Conservation (phyloP, 768 basidiomycete species). For the Suillus lakei region DNA sequence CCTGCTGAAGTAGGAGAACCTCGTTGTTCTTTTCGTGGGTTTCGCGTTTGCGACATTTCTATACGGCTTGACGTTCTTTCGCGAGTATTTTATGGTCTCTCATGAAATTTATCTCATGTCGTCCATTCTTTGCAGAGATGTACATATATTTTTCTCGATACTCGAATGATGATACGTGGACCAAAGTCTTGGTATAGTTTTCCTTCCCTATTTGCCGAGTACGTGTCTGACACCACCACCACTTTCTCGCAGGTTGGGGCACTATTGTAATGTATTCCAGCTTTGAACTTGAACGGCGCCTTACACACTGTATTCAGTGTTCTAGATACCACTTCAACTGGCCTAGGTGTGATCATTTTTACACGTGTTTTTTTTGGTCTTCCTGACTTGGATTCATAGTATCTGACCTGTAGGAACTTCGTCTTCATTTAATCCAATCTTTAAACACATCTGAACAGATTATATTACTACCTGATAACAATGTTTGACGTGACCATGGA, state of each 20-base stretch:
- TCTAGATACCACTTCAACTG: conserved; percentile 30
- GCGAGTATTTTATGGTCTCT: conserved; percentile 16
- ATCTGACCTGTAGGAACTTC: conserved; percentile 27
- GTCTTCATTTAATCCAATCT: neutral
- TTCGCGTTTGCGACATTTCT: conserved; percentile 30
- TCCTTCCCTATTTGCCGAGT: neutral
- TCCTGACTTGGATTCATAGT: conserved; percentile 24
- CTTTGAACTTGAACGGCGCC: neutral
- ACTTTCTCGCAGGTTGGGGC: conserved; percentile 21
- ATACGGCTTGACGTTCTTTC: conserved; percentile 41
- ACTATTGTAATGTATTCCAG: conserved; percentile 18
- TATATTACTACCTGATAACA: conserved; percentile 34
- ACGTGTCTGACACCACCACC: neutral
- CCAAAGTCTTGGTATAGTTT: conserved; percentile 25
- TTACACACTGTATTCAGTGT: conserved; percentile 13
- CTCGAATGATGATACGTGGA: conserved; percentile 22
- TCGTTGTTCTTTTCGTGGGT: conserved; percentile 31
- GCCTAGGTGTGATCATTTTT: conserved; percentile 24
- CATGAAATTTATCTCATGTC: neutral
- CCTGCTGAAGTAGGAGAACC: conserved; percentile 28
- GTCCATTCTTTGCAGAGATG: conserved; percentile 18
- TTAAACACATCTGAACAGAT: conserved; percentile 21
- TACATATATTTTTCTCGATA: conserved; percentile 37
- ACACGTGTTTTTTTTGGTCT: neutral
- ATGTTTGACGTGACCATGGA: conserved; percentile 29